phyloP scores from a whole-genome alignment of 306 rosid genomes.

The Castanea sativa region DNA sequence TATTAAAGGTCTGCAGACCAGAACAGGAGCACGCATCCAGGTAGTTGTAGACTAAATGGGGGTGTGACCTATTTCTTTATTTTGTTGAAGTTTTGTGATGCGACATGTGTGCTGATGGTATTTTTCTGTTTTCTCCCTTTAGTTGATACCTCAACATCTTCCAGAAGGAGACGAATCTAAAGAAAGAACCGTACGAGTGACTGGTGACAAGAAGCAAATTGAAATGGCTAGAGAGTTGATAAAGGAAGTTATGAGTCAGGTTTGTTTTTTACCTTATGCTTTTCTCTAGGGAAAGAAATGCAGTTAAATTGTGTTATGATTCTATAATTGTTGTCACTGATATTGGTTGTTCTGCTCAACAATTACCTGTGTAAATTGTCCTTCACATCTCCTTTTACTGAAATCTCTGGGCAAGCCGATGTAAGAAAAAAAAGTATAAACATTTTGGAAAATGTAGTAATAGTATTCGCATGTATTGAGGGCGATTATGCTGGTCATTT shows the following conservation, averaged over 20 bases:
- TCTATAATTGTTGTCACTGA: neutral
- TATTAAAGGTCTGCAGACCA: slow-evolving; percentile 85
- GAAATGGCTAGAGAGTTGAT: slow-evolving; percentile 85
- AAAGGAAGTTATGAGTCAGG: slow-evolving; percentile 96
- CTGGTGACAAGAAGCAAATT: slow-evolving; percentile 88
- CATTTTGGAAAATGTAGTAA: neutral
- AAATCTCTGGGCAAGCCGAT: neutral
- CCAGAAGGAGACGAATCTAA: slow-evolving; percentile 90
- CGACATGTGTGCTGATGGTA: slow-evolving; percentile 1
- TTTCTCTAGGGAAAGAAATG: slow-evolving; percentile 4
- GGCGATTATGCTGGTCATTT: neutral
- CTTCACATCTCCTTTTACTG: neutral
- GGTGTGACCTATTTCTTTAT: neutral
- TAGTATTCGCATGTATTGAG: neutral
- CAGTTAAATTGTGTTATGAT: neutral
- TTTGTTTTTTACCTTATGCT: slow-evolving; percentile 32
- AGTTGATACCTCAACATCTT: slow-evolving; percentile 98
- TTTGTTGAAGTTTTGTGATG: neutral
- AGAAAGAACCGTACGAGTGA: slow-evolving; percentile 87
- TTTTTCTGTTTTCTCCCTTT: slow-evolving; percentile 3
- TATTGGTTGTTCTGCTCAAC: neutral
- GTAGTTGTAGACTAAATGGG: slow-evolving; percentile 46
- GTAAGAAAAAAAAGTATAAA: neutral
- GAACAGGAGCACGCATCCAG: slow-evolving; percentile 98
- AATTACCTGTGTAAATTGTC: neutral